phyloP scores from a whole-genome alignment of 371 early-diverging fungal genomes.

The Homolaphlyctis polyrhiza region DNA sequence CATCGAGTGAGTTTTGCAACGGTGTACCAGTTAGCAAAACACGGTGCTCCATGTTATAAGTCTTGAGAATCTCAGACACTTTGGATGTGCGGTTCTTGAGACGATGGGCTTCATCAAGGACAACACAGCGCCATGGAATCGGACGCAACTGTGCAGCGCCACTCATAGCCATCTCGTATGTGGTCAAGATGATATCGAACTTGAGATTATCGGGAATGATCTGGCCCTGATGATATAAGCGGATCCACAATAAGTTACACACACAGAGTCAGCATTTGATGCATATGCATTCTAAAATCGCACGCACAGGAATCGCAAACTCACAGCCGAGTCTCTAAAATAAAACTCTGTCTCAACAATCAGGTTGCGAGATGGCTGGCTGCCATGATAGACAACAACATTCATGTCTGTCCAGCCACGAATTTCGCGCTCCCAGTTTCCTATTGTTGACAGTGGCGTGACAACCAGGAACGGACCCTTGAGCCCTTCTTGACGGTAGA shows the following conservation, averaged over 20 bases:
- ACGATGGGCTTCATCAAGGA: constrained; percentile 96
- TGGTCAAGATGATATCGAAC: constrained; percentile 91
- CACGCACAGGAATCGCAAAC: background rate
- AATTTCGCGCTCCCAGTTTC: constrained; percentile 94
- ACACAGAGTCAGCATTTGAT: background rate
- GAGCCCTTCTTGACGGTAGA: constrained; percentile 73
- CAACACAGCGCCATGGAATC: constrained; percentile 76
- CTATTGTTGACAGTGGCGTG: constrained; percentile 92
- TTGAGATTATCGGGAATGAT: constrained; percentile 51
- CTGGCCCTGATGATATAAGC: constrained; percentile 23
- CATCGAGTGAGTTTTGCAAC: constrained; percentile 88
- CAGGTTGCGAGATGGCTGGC: constrained; percentile 68
- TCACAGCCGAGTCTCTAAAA: constrained; percentile 26
- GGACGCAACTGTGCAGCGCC: constrained; percentile 64
- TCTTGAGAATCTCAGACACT: constrained; percentile 61
- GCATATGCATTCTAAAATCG: background rate
- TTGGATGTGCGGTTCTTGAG: constrained; percentile 82
- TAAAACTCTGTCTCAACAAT: constrained; percentile 93
- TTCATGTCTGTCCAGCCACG: constrained; percentile 92
- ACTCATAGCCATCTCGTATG: constrained; percentile 85
- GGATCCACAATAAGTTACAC: no score
- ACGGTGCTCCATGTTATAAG: constrained; percentile 64
- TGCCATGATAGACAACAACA: constrained; percentile 85
- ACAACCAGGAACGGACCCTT: constrained; percentile 95
- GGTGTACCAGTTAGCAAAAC: constrained; percentile 90